A percentile compares a stretch with the other conserved stretches of the same genome.
Conservation (phyloP, 441 rosid genomes). For the Erodium trifolium region DNA sequence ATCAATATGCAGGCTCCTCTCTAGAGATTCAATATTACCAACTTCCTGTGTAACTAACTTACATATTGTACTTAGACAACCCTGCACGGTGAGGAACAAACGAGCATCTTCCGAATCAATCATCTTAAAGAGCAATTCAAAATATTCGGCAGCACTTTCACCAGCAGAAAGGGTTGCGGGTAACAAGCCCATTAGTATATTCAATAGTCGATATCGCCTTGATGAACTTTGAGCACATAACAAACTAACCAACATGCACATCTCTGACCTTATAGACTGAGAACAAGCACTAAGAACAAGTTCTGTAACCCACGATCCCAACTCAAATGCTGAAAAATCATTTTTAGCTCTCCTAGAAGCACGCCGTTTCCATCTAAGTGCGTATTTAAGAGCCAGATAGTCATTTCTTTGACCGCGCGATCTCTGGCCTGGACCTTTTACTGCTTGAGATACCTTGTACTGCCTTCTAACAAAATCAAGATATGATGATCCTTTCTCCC, state of each 20-base stretch:
- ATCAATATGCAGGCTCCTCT: conserved; percentile 95
- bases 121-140: conserved; percentile 97
- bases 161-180: conserved; percentile 94
- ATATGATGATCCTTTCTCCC: conserved; percentile 99
- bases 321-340: conserved; percentile 75
- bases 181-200: conserved; percentile 75
- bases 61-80: conserved; percentile 81
- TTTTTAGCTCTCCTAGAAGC: conserved; percentile 59
- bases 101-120: conserved; percentile 91
- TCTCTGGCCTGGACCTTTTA: conserved; percentile 64
- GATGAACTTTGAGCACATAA: conserved; percentile 88
- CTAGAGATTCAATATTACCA: conserved; percentile 82
- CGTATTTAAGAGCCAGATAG: conserved; percentile 83
- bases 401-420: conserved; percentile 80
- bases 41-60: conserved; percentile 91
- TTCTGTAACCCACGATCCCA: conserved; percentile 99
- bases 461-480: conserved; percentile 99
- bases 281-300: conserved; percentile 99
- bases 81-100: conserved; percentile 90
- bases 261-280: conserved; percentile 97
- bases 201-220: conserved; percentile 76
- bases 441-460: conserved; percentile 81
- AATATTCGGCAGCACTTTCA: conserved; percentile 97
- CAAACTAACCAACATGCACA: conserved; percentile 93
- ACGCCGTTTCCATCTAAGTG: conserved; percentile 88